phyloP scores from a whole-genome alignment of 2,329 filamentous ascomycete genomes.

The Ceratocystis variospora region DNA sequence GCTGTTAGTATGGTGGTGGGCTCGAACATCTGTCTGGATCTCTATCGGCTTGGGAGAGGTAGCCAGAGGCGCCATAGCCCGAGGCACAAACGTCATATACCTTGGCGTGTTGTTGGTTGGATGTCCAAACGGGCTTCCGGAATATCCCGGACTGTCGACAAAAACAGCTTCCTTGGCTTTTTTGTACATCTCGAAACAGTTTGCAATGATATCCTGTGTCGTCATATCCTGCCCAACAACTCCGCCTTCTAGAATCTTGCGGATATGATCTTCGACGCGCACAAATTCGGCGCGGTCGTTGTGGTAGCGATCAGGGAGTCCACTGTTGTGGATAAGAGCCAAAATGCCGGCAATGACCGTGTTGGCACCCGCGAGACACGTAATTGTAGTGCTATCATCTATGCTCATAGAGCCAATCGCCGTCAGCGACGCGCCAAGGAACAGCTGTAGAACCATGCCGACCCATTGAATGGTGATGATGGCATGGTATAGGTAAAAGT shows the following conservation, averaged over 20 bases:
- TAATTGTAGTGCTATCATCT: constrained; percentile 31
- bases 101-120: background rate
- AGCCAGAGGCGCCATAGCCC: background rate
- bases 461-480: constrained; percentile 33
- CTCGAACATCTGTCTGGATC: background rate
- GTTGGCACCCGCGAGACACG: constrained; percentile 37
- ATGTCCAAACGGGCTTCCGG: background rate
- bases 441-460: constrained; percentile 36
- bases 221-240: constrained; percentile 32
- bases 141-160: constrained; percentile 31
- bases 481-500: constrained; percentile 32
- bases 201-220: constrained; percentile 34
- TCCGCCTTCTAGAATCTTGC: constrained; percentile 35
- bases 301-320: constrained; percentile 38
- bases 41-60: background rate
- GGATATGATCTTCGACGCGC: constrained; percentile 37
- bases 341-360: constrained; percentile 38
- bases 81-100: background rate
- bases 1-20: background rate
- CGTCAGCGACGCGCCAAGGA: constrained; percentile 36
- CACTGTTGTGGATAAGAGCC: constrained; percentile 40
- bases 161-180: constrained; percentile 35
- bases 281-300: constrained; percentile 37
- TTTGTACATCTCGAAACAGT: constrained; percentile 35
- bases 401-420: constrained; percentile 34